Percentiles rank a stretch among this genome's conserved stretches.
Evolutionary conservation across 75 land plant species (phyloP).

Genomic region (Adiantum capillusveneris): DNA sequence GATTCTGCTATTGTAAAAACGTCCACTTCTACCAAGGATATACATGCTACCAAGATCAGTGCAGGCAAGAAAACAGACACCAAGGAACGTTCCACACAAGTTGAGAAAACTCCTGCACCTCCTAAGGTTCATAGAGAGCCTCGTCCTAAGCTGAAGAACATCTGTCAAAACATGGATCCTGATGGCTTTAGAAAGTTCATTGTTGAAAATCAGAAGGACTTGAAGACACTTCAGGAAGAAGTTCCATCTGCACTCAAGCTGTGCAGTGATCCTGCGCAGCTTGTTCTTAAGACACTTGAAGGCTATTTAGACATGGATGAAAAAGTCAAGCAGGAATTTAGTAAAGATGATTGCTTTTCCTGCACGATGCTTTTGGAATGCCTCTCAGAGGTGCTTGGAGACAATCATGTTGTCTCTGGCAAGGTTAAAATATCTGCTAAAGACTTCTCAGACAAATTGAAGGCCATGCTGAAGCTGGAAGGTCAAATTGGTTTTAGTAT

Average conservation of each 20-base stretch:
- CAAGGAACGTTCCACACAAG: too few relatives aligned
- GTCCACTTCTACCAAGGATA: too few relatives aligned
- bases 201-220: slow-evolving; percentile 43
- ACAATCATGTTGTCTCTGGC: slow-evolving; percentile 37
- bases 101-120: too few relatives aligned
- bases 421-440: slow-evolving; percentile 57
- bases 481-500: slow-evolving; percentile 26
- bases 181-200: slow-evolving; percentile 54
- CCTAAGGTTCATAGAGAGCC: slow-evolving; percentile 13
- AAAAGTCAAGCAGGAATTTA: slow-evolving; percentile 15
- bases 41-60: too few relatives aligned
- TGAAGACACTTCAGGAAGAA: slow-evolving; percentile 45
- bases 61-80: too few relatives aligned
- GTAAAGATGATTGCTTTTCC: slow-evolving; percentile 36
- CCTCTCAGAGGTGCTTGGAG: slow-evolving; percentile 30
- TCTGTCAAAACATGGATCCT: slow-evolving; percentile 68
- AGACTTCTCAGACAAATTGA: slow-evolving; percentile 59
- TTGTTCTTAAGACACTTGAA: slow-evolving; percentile 61
- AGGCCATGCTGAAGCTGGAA: slow-evolving; percentile 24
- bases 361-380: slow-evolving; percentile 53
- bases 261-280: slow-evolving; percentile 56
- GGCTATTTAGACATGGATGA: slow-evolving; percentile 44
- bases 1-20: too few relatives aligned
- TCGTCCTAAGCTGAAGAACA: slow-evolving; percentile 39
- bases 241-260: slow-evolving; percentile 54